Base-by-base conservation (phyloP, 2,329 filamentous ascomycete species). In the Pestalotiopsis fici region DNA sequence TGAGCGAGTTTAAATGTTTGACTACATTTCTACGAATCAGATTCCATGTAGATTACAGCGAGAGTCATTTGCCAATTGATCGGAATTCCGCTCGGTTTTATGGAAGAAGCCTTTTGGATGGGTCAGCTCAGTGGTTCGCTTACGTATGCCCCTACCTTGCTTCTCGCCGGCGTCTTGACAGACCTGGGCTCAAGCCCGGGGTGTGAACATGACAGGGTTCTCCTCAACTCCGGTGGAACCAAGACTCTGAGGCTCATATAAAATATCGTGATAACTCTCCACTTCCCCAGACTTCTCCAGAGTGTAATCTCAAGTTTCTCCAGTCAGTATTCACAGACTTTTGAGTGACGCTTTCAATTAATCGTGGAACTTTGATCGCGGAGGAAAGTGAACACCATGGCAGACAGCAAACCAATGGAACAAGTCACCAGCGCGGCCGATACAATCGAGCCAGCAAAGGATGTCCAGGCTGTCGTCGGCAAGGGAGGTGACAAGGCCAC, bases 401-500 rank as follows among this genome's bases (percentile, higher is more conserved):
- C 63, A 18, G 35, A 55, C 21, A 37, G 37, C 31, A 43, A 59
- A 13, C n/a, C 31, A 11, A 23, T 43, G 11, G 62, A 25, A 21
- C 60, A 63, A 12, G 27, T 31, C 15, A 23, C 27, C 15, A 56
- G 15, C 54, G 35, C 50, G 13, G 35, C 50, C 54, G 63, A 65
- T 23, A 47, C 54, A 12, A 65, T 65, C 54, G 63, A 65, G 31
- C 63, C 50, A 23, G 63, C 23, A 7, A 37, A 18, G 27, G 63
- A 57, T 18, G 39, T n/a, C 31, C 12, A n/a, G 5, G 63, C 50
- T 1, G 28, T 54, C n/a, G 57, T 27, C 31, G 47, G 18, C 21
- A 25, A 43, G n/a, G 35, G 28, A 4, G 63, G 55, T 23, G 83
- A 85, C 59, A 83, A 81, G 67, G 83, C 83, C 4, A 83, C 81